Base-by-base conservation (phyloP, 78 protist genomes). In the Ministeria vibrans region DNA sequence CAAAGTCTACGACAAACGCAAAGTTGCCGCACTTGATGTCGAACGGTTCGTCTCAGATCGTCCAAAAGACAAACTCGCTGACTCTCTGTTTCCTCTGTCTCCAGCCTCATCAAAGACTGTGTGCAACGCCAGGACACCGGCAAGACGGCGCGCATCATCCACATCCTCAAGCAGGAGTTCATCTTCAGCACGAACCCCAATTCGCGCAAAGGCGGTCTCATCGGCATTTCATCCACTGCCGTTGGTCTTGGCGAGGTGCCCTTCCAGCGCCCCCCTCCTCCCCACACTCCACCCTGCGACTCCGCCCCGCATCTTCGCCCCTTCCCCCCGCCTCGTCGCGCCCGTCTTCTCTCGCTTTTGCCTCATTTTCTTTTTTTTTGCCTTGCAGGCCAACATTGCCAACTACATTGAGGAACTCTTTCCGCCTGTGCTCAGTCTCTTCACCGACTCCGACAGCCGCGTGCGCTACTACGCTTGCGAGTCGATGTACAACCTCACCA, bases 381-480 rank as follows among this genome's bases (percentile, higher is more conserved):
- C 6, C 45, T 11, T 44, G 62, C 32, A 73, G 34, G 62, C n/a
- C 55, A 1, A 9, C 41, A 68, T 62, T 38, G 45, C 23, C 7
- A 34, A 2, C 25, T 90, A 80, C 85, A 51, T 91, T 44, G 75
- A 77, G 25, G 82, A 70, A 20, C 77, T 94, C 34, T 70, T 92
- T 22, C 93, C 93, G 27, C 95, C 98, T 6, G 91, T 91, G 5
- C 75, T 92, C 36, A 30, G 77, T 28, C 64, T 81, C 68, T 77
- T 91, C 59, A 0, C 39, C 5, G 92, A 86, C 73, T 0, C 0
- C 25, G 86, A 82, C 32, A 0, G 44, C 42, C 78, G 84, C 2
- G 78, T 80, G 25, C 87, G 99, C 25, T 97, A 94, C 87, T 93
- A 92, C 78, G 98, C 98, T 7, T 93, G 96, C 75, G 99, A 97